phyloP scores from a whole-genome alignment of 2,329 filamentous ascomycete species.

The Grosmannia clavigera region DNA sequence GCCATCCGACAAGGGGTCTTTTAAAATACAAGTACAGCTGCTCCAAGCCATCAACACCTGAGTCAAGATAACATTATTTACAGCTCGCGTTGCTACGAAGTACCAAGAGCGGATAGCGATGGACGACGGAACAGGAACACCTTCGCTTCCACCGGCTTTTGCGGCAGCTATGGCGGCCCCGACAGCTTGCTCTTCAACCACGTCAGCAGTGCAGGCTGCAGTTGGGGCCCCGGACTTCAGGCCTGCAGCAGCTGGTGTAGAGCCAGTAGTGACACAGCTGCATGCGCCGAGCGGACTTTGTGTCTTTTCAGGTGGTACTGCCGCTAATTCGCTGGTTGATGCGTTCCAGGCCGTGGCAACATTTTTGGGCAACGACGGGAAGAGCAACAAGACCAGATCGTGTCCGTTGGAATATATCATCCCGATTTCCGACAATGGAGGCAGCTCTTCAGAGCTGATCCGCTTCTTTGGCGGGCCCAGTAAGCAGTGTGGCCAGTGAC shows the following conservation, averaged over 20 bases:
- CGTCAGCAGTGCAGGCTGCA: background rate
- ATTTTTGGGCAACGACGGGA: constrained; percentile 17
- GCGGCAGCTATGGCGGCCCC: background rate
- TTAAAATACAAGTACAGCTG: background rate
- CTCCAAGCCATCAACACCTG: background rate
- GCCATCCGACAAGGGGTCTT: background rate
- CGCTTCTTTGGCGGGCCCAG: constrained; percentile 90
- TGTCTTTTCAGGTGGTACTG: constrained; percentile 84
- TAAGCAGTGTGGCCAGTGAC: constrained; percentile 20
- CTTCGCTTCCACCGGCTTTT: constrained; percentile 1
- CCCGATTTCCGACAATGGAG: constrained; percentile 91
- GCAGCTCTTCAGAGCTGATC: constrained; percentile 85
- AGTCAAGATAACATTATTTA: background rate
- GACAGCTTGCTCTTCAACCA: background rate
- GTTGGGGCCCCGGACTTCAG: background rate
- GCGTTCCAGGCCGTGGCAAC: constrained; percentile 55
- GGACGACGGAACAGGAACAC: constrained; percentile 10
- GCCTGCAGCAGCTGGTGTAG: background rate
- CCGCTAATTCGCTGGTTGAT: constrained; percentile 88
- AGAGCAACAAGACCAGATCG: constrained; percentile 15
- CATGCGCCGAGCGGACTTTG: constrained; percentile 45
- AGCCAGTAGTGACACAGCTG: background rate
- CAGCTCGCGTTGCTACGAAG: background rate
- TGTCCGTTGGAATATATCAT: constrained; percentile 74
- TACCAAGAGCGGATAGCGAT: background rate